Evolutionary conservation across 345 rosid genomes (phyloP).

Genomic region (Citrus hindsii): DNA sequence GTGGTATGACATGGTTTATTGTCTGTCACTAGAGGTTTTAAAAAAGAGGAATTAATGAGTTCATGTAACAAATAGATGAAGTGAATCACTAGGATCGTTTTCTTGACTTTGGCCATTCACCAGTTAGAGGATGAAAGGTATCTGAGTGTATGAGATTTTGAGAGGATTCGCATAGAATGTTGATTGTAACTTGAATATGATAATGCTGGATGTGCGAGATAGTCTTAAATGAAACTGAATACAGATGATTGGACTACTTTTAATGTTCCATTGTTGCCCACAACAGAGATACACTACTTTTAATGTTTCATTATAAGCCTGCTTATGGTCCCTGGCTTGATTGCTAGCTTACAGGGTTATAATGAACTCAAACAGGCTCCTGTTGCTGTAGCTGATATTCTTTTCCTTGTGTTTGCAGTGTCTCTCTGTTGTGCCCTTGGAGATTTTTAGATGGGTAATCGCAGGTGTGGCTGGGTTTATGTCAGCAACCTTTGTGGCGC

Average conservation of each 20-base stretch:
- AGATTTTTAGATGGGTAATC: constrained; percentile 89
- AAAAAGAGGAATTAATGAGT: neutral
- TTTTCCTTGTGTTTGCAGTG: constrained; percentile 58
- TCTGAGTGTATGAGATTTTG: neutral
- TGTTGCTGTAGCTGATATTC: constrained; percentile 4
- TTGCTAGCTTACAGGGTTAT: neutral
- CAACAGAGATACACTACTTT: neutral
- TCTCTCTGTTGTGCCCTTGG: constrained; percentile 85
- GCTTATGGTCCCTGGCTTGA: neutral
- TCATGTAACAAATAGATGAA: neutral
- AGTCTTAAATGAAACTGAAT: neutral
- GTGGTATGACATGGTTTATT: neutral
- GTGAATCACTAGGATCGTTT: neutral
- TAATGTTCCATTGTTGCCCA: neutral
- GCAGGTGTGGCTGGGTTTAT: constrained; percentile 92
- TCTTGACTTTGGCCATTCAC: neutral
- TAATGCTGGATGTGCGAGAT: neutral
- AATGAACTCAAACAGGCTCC: neutral
- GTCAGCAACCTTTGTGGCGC: constrained; percentile 92
- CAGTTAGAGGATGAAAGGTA: neutral
- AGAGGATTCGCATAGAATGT: neutral
- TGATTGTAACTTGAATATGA: neutral
- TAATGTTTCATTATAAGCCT: neutral
- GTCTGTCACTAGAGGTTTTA: neutral
- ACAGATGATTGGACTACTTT: neutral